Evolutionary conservation across 2,329 filamentous ascomycete genomes (phyloP), one percentile per base, ranked within the genome.

Genomic region (Aspergillus sergii): DNA sequence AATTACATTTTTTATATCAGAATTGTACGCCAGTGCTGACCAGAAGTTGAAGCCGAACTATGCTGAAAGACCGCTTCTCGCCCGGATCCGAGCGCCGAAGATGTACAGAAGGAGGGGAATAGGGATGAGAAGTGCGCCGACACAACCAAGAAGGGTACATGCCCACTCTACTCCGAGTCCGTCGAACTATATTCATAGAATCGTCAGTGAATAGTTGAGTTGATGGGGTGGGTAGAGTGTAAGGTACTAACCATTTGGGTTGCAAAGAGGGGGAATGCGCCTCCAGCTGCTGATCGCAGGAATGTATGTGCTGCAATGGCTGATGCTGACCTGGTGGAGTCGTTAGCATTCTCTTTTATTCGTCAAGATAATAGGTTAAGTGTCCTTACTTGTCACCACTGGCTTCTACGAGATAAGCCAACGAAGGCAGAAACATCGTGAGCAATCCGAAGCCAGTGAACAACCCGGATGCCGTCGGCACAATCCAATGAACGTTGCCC

Each of bases 281-380:
- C 78, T 10, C 76, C 79, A 11, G 76, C 71, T 23, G 78, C 62
- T 12, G 77, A 80, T 36, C 83, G 79, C 43, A 84, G 72, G 66
- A 84, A 80, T 2, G 82, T 83, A 63, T 85, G 84, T 32, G 81
- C 82, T 11, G 81, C 80, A 32, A 83, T 79, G 10, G 82, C 82
- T 14, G 79, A 82, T 3, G 82, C 82, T n/a, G 82, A 82, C 65
- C 82, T 80, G 64, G 30, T 21, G 16, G 32, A 45, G 26, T 28
- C 21, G 63, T 55, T 59, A 32, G 26, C 1, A 54, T 34, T 58
- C 41, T 43, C n/a, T 54, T 19, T 51, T 39, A 46, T 39, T 21
- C 34, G 11, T 19, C n/a, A 32, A 50, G 16, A 39, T 28, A 8
- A 9, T 11, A 23, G 9, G 8, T 9, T 8, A 12, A 21, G 10